Conservation (phyloP, 805 yeast species). For the Starmerella scarabaei region DNA sequence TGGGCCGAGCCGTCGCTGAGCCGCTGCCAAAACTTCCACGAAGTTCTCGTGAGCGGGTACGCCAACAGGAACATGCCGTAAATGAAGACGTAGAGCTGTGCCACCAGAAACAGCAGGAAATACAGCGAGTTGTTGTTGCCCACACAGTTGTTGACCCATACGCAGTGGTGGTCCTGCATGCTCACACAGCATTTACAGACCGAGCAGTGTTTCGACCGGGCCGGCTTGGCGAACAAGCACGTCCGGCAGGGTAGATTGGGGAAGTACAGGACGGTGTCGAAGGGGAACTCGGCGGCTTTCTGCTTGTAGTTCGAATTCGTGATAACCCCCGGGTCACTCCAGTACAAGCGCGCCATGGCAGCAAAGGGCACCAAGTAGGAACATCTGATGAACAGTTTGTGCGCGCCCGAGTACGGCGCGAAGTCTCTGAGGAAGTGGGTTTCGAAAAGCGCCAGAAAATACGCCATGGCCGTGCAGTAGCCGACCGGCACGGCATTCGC, state of each 20-base stretch:
- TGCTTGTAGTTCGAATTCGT: slow-evolving; percentile 8
- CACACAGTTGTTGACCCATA: slow-evolving; percentile 51
- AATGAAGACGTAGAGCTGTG: slow-evolving; percentile 34
- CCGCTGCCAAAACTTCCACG: slow-evolving; percentile 3
- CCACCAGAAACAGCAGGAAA: slow-evolving; percentile 43
- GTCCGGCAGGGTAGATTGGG: slow-evolving; percentile 36
- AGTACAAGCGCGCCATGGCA: slow-evolving; percentile 22
- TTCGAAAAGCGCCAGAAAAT: slow-evolving; percentile 18
- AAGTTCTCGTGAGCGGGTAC: slow-evolving; percentile 8
- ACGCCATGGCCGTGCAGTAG: slow-evolving; percentile 14
- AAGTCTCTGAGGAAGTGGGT: slow-evolving; percentile 1
- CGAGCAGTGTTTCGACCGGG: slow-evolving; percentile 50
- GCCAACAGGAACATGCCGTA: slow-evolving; percentile 34
- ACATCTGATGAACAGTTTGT: slow-evolving; percentile 13
- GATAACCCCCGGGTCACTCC: slow-evolving; percentile 31
- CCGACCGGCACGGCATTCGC: slow-evolving; percentile 18
- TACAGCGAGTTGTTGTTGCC: slow-evolving; percentile 49
- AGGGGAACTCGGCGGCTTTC: slow-evolving; percentile 22
- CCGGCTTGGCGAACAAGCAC: slow-evolving; percentile 39
- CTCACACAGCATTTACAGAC: slow-evolving; percentile 37
- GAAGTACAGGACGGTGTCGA: slow-evolving; percentile 44
- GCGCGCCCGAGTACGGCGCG: slow-evolving; percentile 6
- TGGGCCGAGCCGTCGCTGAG: slow-evolving; percentile 9
- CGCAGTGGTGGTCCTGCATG: slow-evolving; percentile 47
- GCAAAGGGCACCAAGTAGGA: slow-evolving; percentile 18